Evolutionary conservation across 208 protist genomes (phyloP).

Genomic region (Leishmania tarentolae): DNA sequence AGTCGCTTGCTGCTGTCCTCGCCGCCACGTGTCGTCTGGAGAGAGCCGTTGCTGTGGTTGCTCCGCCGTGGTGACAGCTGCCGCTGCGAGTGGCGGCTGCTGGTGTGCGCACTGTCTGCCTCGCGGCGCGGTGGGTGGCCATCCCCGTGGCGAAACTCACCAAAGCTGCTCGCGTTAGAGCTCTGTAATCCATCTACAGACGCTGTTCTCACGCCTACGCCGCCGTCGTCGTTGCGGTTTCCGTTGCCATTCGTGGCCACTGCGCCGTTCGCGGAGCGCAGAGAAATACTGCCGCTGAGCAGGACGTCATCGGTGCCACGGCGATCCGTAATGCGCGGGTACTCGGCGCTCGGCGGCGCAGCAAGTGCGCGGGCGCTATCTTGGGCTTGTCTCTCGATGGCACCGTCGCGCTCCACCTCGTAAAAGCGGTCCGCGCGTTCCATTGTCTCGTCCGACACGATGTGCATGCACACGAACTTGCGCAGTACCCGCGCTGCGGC

Average conservation of each 20-base stretch:
- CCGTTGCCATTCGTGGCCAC: not conserved
- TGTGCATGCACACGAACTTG: slow-evolving; percentile 41
- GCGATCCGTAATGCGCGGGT: slow-evolving; percentile 24
- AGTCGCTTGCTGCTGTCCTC: slow-evolving; percentile 28
- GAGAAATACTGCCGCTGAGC: slow-evolving; percentile 20
- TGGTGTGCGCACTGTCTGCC: not conserved
- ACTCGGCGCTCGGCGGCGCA: slow-evolving; percentile 6
- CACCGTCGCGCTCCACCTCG: slow-evolving; percentile 19
- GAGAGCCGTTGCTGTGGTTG: slow-evolving; percentile 2
- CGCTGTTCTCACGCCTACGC: slow-evolving; percentile 2
- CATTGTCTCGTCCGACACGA: slow-evolving; percentile 67
- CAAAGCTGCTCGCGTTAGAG: slow-evolving; percentile 24
- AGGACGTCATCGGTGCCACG: slow-evolving; percentile 6
- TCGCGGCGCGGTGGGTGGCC: not conserved
- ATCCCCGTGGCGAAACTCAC: slow-evolving; percentile 12
- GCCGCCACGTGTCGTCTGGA: not conserved
- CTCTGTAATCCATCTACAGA: slow-evolving; percentile 15
- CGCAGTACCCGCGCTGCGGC: slow-evolving; percentile 39
- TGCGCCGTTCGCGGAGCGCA: slow-evolving; percentile 17
- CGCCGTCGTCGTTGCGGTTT: slow-evolving; percentile 7
- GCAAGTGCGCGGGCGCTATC: slow-evolving; percentile 3
- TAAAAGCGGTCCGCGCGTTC: slow-evolving; percentile 23
- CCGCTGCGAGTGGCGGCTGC: slow-evolving; percentile 7
- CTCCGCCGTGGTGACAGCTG: slow-evolving; percentile 10
- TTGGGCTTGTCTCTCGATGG: slow-evolving; percentile 13